These are phyloP conservation scores for Spatholobus suberectus DNA, from an alignment of 306 rosid species.

Conservation along the genomic window DNA sequence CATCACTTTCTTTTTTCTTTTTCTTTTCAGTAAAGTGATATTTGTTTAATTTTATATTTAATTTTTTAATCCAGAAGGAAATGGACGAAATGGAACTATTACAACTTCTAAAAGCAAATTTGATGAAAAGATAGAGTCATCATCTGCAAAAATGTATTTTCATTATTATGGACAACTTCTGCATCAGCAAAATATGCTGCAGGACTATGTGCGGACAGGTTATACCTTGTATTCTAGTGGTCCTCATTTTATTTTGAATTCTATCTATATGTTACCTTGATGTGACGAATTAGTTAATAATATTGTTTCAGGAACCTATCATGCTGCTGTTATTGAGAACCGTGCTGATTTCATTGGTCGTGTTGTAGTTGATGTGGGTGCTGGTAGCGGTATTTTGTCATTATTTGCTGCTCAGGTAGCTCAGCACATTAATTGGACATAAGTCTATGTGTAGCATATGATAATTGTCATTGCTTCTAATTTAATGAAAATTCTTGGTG, in stretches of 20 bases:
- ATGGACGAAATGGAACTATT: constrained; percentile 65
- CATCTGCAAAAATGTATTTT: constrained; percentile 96
- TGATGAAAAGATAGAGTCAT: constrained; percentile 90
- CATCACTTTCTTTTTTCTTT: background rate
- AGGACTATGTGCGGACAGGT: constrained; percentile 98
- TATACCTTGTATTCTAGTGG: constrained; percentile 31
- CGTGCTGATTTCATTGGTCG: constrained; percentile 85
- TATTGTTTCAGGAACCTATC: constrained; percentile 74
- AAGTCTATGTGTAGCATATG: constrained; percentile 8
- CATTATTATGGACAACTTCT: constrained; percentile 95
- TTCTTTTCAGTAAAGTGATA: background rate
- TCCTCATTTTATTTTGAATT: background rate
- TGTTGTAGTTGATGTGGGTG: constrained; percentile 97
- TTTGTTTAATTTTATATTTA: background rate
- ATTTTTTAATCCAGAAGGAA: constrained; percentile 51
- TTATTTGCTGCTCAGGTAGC: constrained; percentile 98
- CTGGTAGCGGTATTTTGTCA: constrained; percentile 97
- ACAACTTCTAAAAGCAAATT: constrained; percentile 73
- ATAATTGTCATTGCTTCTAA: constrained; percentile 20
- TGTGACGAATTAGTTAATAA: constrained; percentile 11
- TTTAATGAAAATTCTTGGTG: constrained; percentile 12
- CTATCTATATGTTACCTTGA: constrained; percentile 16
- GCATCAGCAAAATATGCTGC: constrained; percentile 96
- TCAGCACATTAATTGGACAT: constrained; percentile 11
- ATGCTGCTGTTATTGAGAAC: constrained; percentile 92